Percentiles rank a stretch among this genome's conserved stretches.
These are phyloP conservation scores for Neocucurbitaria cava DNA, from an alignment of 2,329 filamentous ascomycete genomes.

Conservation along the genomic window DNA sequence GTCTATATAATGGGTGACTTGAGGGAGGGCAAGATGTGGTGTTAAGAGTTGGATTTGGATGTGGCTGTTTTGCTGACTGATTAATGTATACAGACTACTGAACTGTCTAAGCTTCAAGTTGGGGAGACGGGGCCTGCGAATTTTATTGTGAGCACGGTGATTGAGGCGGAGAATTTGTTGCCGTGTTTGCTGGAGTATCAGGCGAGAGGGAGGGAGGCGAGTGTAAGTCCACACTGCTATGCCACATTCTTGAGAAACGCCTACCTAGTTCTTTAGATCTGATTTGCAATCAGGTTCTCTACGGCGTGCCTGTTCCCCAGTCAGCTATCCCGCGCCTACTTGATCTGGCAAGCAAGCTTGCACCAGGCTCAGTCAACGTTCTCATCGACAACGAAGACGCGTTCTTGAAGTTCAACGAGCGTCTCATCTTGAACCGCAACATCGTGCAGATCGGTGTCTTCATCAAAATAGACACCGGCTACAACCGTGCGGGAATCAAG, in stretches of 20 bases:
- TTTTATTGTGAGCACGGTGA: conserved; percentile 76
- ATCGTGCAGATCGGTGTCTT: conserved; percentile 60
- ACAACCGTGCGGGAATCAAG: conserved; percentile 71
- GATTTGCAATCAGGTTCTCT: conserved; percentile 63
- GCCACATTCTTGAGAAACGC: neutral
- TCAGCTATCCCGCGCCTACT: conserved; percentile 68
- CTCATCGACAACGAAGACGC: conserved; percentile 71
- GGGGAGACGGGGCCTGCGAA: conserved; percentile 62
- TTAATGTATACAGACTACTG: conserved; percentile 62
- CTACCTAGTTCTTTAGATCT: too few species aligned
- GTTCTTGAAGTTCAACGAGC: conserved; percentile 51
- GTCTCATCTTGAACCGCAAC: conserved; percentile 37
- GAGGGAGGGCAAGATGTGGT: neutral
- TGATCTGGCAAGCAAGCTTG: conserved; percentile 62
- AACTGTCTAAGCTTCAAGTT: conserved; percentile 74
- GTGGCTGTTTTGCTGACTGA: too few species aligned
- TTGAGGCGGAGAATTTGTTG: conserved; percentile 72
- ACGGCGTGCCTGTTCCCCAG: conserved; percentile 72
- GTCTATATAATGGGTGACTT: neutral
- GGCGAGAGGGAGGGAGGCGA: conserved; percentile 61
- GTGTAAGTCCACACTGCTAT: conserved; percentile 55
- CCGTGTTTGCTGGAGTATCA: conserved; percentile 67
- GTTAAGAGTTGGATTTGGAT: too few species aligned
- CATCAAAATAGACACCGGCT: conserved; percentile 78
- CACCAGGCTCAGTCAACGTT: conserved; percentile 62